Percentiles rank a stretch among this genome's conserved stretches.
phyloP scores from a whole-genome alignment of 2,329 filamentous ascomycete species.

The Ceratocystis cubensis region DNA sequence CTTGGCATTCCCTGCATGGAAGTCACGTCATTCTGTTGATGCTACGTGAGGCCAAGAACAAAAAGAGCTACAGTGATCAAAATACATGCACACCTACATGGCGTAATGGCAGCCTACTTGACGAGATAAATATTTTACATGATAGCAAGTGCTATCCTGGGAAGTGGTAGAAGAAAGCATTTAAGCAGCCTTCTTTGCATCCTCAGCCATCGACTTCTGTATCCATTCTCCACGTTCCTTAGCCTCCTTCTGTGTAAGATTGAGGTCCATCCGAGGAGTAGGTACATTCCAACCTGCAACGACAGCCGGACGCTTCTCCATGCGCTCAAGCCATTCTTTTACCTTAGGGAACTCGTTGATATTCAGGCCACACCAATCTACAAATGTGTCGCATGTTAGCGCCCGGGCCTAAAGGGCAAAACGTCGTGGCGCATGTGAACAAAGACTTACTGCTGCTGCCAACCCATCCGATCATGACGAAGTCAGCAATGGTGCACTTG shows the following conservation, averaged over 20 bases:
- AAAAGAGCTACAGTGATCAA: slow-evolving; percentile 2
- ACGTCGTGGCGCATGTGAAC: slow-evolving; percentile 18
- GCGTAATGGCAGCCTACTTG: not conserved
- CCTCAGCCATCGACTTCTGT: slow-evolving; percentile 54
- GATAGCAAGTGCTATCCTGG: not conserved
- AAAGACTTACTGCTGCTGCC: slow-evolving; percentile 35
- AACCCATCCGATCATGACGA: slow-evolving; percentile 71
- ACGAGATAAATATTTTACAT: too few species aligned
- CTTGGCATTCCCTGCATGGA: not conserved
- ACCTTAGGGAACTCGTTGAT: slow-evolving; percentile 64
- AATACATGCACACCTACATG: not conserved
- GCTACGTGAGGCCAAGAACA: not conserved
- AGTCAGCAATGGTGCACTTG: slow-evolving; percentile 62
- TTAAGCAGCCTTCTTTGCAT: slow-evolving; percentile 38
- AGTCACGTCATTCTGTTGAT: not conserved
- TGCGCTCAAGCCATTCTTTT: slow-evolving; percentile 62
- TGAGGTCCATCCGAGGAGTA: slow-evolving; percentile 41
- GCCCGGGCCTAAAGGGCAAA: not conserved
- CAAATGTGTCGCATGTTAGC: slow-evolving; percentile 7
- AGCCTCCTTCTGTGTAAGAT: slow-evolving; percentile 40
- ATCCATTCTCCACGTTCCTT: slow-evolving; percentile 49
- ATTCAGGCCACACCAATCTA: slow-evolving; percentile 37
- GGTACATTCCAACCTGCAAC: slow-evolving; percentile 68
- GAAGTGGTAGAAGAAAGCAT: not conserved
- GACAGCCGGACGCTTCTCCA: slow-evolving; percentile 56